These are phyloP conservation scores for Aphanomyces euteiches DNA, from an alignment of 352 stramenopile species.

Conservation along the genomic window DNA sequence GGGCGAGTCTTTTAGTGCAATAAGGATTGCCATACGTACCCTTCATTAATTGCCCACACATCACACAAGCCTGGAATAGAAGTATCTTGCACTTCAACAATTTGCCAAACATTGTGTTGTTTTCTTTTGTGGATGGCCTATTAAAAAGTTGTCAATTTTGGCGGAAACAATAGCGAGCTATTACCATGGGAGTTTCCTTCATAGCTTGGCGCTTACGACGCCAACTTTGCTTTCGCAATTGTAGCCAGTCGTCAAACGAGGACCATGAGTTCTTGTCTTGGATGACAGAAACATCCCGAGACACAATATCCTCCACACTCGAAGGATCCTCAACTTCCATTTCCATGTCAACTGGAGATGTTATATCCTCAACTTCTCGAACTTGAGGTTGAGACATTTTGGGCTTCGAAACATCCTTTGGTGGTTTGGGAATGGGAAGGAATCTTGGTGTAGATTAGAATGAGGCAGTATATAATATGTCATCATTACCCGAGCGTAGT, in stretches of 20 bases:
- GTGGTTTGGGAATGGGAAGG: neutral
- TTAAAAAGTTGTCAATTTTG: conserved; percentile 40
- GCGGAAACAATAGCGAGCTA: neutral
- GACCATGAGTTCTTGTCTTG: neutral
- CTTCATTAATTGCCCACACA: conserved; percentile 10
- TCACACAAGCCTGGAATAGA: conserved; percentile 12
- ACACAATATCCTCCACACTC: neutral
- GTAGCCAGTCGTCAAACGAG: conserved; percentile 54
- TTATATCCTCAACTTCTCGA: conserved; percentile 2
- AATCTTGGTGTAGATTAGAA: conserved; percentile 8
- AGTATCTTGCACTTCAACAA: conserved; percentile 62
- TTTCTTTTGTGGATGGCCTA: conserved; percentile 9
- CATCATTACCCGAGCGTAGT: conserved; percentile 22
- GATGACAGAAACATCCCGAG: neutral
- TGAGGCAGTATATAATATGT: neutral
- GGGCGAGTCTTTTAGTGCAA: too few species aligned
- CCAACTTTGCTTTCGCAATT: conserved; percentile 73
- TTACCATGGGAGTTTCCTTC: conserved; percentile 2
- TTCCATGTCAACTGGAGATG: neutral
- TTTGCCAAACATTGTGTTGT: conserved; percentile 68
- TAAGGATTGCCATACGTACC: neutral
- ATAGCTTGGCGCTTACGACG: conserved; percentile 56
- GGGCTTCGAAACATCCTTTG: neutral
- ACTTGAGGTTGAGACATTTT: neutral
- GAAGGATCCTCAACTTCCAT: neutral